phyloP scores from a whole-genome alignment of 2,329 filamentous ascomycete species.

The Zalaria sp. region DNA sequence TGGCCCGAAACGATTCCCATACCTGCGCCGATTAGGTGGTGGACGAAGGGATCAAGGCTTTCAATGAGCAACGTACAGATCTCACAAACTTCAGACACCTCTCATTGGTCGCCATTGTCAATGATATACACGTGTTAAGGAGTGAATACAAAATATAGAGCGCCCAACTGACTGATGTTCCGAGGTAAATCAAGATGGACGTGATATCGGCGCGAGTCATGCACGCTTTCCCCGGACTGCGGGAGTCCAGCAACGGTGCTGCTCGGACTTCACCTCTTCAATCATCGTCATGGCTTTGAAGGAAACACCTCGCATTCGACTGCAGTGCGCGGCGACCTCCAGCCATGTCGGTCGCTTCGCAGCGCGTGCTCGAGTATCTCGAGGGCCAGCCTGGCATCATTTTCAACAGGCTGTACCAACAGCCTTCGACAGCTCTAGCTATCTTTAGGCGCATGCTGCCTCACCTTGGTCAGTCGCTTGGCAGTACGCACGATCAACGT shows the following conservation, averaged over 20 bases:
- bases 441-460: slow-evolving; percentile 97
- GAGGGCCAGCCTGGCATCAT: slow-evolving; percentile 82
- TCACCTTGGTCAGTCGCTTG: slow-evolving; percentile 53
- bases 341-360: slow-evolving; percentile 39
- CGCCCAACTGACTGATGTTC: neutral
- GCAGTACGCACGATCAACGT: neutral
- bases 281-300: too few relatives aligned
- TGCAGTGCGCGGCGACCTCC: neutral
- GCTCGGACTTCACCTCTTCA: too few relatives aligned
- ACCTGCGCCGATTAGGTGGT: slow-evolving; percentile 41
- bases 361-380: slow-evolving; percentile 71
- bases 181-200: neutral
- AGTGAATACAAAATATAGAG: too few relatives aligned
- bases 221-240: too few relatives aligned
- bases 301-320: too few relatives aligned
- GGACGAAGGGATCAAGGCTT: neutral
- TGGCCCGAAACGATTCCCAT: slow-evolving; percentile 69
- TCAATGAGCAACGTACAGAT: slow-evolving; percentile 1
- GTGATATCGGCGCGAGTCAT: too few relatives aligned
- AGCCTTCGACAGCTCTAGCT: slow-evolving; percentile 87
- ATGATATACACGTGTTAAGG: neutral
- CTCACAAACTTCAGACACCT: slow-evolving; percentile 4
- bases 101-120: slow-evolving; percentile 1
- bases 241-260: too few relatives aligned
- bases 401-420: slow-evolving; percentile 84